Conservation (phyloP, 306 rosid genomes). For the Amphicarpaea edgeworthii region DNA sequence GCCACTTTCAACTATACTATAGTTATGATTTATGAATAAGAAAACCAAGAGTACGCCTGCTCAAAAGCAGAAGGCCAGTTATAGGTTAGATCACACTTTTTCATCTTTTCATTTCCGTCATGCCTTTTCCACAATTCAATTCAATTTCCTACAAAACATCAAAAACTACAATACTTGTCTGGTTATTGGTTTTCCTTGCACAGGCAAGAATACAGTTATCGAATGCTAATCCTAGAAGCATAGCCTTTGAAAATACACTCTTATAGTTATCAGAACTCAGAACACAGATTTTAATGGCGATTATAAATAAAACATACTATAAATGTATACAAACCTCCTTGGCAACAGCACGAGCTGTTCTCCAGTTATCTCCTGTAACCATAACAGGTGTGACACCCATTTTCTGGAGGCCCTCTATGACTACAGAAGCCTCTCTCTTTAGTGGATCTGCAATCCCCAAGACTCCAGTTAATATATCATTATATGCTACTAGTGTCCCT, state of each 20-base stretch:
- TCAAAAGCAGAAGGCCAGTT: constrained; percentile 20
- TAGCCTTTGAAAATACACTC: constrained; percentile 31
- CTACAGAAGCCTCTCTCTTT: constrained; percentile 95
- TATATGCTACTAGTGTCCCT: constrained; percentile 82
- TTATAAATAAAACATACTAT: background rate
- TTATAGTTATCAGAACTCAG: constrained; percentile 32
- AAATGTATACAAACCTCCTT: constrained; percentile 72
- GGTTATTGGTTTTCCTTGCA: background rate
- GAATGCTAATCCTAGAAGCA: constrained; percentile 8
- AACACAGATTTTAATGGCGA: constrained; percentile 31
- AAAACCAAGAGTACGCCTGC: constrained; percentile 30
- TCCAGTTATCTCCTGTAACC: constrained; percentile 99
- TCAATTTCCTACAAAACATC: constrained; percentile 21
- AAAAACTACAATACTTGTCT: background rate
- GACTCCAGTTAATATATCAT: constrained; percentile 69
- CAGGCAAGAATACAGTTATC: background rate
- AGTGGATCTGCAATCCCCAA: constrained; percentile 95
- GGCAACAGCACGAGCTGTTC: constrained; percentile 95
- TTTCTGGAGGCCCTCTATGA: constrained; percentile 85
- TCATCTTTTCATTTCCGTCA: constrained; percentile 9
- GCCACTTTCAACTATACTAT: constrained; percentile 10
- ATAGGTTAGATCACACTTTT: constrained; percentile 19
- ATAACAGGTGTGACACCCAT: constrained; percentile 90
- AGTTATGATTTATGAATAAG: constrained; percentile 12
- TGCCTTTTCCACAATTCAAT: background rate